Evolutionary conservation across 345 rosid species (phyloP).

Genomic region (Angophora floribunda): DNA sequence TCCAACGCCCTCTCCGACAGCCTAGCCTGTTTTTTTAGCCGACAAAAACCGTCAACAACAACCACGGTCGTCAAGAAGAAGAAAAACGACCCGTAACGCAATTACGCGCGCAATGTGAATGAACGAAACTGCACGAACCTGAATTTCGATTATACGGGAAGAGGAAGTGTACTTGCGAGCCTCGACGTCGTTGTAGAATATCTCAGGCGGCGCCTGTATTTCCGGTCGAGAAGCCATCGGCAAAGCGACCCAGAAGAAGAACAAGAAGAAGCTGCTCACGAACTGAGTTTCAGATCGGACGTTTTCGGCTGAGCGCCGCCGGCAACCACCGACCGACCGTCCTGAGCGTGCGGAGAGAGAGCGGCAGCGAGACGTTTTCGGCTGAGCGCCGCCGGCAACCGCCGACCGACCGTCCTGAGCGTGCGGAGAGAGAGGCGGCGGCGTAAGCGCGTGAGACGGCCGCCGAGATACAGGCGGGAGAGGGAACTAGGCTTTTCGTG

Average conservation of each 20-base stretch:
- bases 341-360: neutral
- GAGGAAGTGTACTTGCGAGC: slow-evolving; percentile 95
- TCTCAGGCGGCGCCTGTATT: slow-evolving; percentile 84
- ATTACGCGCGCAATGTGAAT: neutral
- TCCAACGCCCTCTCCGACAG: slow-evolving; percentile 93
- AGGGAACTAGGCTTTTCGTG: neutral
- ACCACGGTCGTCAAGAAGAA: neutral
- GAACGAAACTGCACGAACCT: slow-evolving; percentile 19
- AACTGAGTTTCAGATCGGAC: neutral
- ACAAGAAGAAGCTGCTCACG: neutral
- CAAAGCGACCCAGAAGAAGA: neutral
- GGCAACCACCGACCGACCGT: neutral
- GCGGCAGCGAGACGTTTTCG: neutral
- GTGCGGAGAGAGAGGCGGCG: neutral
- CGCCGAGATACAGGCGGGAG: accelerated
- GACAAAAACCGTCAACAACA: neutral
- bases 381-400: neutral
- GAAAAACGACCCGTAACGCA: neutral
- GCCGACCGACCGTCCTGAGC: neutral
- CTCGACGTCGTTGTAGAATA: slow-evolving; percentile 74
- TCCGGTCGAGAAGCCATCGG: slow-evolving; percentile 75
- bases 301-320: neutral
- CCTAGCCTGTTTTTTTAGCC: slow-evolving; percentile 27
- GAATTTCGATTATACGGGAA: slow-evolving; percentile 88
- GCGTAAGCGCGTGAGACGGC: neutral